A percentile compares a stretch with the other conserved stretches of the same genome.
Conservation (phyloP, 768 basidiomycete genomes). For the Calocybe indica region DNA sequence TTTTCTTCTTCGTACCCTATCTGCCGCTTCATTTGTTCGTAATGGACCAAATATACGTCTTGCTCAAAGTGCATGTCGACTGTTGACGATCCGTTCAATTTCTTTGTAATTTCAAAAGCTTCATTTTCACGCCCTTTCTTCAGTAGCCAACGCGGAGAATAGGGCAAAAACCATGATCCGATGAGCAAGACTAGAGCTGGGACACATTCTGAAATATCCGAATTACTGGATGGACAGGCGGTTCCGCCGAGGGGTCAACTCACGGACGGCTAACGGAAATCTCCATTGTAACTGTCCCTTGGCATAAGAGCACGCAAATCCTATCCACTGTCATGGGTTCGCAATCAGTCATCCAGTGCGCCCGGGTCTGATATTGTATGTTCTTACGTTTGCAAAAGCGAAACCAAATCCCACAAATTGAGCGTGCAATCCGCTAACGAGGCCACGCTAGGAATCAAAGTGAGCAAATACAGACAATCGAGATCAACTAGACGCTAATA, state of each 20-base stretch:
- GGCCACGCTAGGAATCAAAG: constrained; percentile 4
- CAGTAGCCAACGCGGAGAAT: constrained; percentile 6
- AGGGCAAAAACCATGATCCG: not conserved
- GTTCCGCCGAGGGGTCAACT: not conserved
- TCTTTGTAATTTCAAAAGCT: constrained; percentile 1
- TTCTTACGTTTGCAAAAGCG: constrained; percentile 3
- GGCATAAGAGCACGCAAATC: constrained; percentile 6
- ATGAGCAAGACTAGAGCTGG: constrained; percentile 2
- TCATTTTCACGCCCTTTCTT: constrained; percentile 3
- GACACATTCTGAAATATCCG: not conserved
- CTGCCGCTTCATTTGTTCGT: constrained; percentile 5
- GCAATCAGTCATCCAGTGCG: not conserved
- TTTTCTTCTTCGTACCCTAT: constrained; percentile 4
- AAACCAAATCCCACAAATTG: constrained; percentile 6
- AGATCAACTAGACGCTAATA: not conserved
- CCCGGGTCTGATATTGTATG: not conserved
- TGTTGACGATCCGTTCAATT: not conserved
- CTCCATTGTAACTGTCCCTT: constrained; percentile 6
- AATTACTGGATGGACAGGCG: no score
- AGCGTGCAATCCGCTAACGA: constrained; percentile 7
- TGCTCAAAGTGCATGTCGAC: constrained; percentile 1
- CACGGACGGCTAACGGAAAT: constrained; percentile 5
- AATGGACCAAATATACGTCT: not conserved
- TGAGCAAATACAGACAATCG: not conserved
- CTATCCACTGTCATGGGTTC: not conserved